phyloP scores from a whole-genome alignment of 306 rosid genomes.

The Canavalia ensiformis region DNA sequence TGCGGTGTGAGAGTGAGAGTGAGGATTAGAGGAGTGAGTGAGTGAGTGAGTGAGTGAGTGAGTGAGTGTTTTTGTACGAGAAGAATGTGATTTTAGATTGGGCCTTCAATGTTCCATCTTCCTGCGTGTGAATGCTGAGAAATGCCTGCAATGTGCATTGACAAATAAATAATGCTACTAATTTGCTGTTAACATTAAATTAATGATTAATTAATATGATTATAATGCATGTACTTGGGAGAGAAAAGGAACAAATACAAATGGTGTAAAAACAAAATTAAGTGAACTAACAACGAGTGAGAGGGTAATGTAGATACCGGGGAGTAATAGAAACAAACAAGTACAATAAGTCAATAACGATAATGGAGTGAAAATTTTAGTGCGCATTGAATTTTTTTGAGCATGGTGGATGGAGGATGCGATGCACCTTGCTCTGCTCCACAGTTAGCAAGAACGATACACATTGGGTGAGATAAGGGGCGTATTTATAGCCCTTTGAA shows the following conservation, averaged over 20 bases:
- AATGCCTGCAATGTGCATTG: constrained; percentile 38
- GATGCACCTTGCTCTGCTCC: constrained; percentile 25
- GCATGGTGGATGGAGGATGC: constrained; percentile 10
- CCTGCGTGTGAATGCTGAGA: constrained; percentile 37
- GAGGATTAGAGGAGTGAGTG: background rate
- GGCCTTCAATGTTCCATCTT: constrained; percentile 49
- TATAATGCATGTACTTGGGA: background rate
- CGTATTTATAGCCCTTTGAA: constrained; percentile 44
- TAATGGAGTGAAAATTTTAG: background rate
- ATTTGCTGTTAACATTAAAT: background rate
- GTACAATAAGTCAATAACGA: constrained; percentile 35
- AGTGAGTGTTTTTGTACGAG: background rate
- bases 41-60: background rate
- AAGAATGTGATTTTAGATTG: constrained; percentile 41
- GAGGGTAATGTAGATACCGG: constrained; percentile 22
- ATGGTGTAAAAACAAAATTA: constrained; percentile 40
- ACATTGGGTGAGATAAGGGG: constrained; percentile 41
- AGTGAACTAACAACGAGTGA: constrained; percentile 40
- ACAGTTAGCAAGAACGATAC: constrained; percentile 44
- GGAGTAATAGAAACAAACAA: constrained; percentile 34
- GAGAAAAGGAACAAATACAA: background rate
- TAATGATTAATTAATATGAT: background rate
- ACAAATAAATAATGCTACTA: constrained; percentile 11
- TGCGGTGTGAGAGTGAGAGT: constrained; percentile 41
- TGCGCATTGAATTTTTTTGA: constrained; percentile 34